Percentiles rank a stretch among this genome's conserved stretches.
Evolutionary conservation across 2,329 filamentous ascomycete species (phyloP).

Genomic region (Colletotrichum melonis): DNA sequence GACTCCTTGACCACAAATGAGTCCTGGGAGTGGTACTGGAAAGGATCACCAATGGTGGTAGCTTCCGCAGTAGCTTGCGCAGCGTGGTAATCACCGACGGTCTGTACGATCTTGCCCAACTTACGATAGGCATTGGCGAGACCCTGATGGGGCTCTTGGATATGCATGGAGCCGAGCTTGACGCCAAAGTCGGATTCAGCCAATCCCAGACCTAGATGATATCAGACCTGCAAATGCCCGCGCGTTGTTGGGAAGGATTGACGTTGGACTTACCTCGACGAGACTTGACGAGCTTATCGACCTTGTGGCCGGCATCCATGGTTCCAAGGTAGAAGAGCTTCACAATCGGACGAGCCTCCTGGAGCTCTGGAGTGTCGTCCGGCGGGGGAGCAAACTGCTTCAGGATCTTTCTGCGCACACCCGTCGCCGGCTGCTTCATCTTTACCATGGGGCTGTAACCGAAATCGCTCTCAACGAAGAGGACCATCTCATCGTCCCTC

Average conservation of each 20-base stretch:
- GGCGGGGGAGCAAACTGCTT: slow-evolving; percentile 99
- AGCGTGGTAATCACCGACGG: slow-evolving; percentile 93
- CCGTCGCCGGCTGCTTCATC: slow-evolving; percentile 96
- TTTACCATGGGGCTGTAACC: slow-evolving; percentile 96
- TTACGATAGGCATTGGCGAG: slow-evolving; percentile 93
- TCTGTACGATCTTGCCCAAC: slow-evolving; percentile 92
- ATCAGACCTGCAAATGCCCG: slow-evolving; percentile 37
- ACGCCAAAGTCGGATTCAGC: slow-evolving; percentile 94
- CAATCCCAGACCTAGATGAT: slow-evolving; percentile 81
- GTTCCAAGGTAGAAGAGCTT: slow-evolving; percentile 96
- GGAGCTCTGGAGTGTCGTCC: slow-evolving; percentile 95
- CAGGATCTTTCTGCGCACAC: slow-evolving; percentile 91
- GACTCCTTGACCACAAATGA: slow-evolving; percentile 99
- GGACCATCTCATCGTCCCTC: slow-evolving; percentile 94
- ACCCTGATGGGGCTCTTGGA: slow-evolving; percentile 90
- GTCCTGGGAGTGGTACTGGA: slow-evolving; percentile 95
- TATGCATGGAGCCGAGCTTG: slow-evolving; percentile 86
- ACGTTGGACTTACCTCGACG: slow-evolving; percentile 77
- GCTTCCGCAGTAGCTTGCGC: slow-evolving; percentile 97
- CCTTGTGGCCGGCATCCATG: slow-evolving; percentile 97
- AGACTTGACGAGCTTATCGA: slow-evolving; percentile 93
- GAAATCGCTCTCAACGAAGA: slow-evolving; percentile 99
- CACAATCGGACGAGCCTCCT: slow-evolving; percentile 88
- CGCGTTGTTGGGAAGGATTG: not conserved
- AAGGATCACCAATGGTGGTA: slow-evolving; percentile 90